Conservation (phyloP, 1,284 basidiomycete genomes). For the Malassezia dermatis region DNA sequence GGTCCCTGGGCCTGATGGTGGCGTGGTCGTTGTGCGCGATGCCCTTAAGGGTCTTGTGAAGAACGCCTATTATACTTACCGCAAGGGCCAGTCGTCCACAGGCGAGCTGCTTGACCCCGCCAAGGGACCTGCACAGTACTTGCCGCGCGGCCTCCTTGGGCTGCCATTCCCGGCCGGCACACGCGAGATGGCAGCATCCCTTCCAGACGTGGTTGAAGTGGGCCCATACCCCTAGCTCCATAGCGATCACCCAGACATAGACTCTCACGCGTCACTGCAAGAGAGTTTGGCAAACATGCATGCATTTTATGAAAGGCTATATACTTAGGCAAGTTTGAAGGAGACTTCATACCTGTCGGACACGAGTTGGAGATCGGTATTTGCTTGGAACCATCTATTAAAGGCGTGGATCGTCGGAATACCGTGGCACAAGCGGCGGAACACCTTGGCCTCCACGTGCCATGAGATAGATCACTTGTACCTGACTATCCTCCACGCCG, state of each 20-base stretch:
- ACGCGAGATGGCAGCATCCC: conserved; percentile 60
- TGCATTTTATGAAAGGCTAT: neutral
- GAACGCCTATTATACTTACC: conserved; percentile 37
- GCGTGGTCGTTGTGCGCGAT: conserved; percentile 48
- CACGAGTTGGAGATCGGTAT: no score
- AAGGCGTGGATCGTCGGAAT: no score
- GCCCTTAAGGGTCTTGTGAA: conserved; percentile 39
- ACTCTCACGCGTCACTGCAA: neutral
- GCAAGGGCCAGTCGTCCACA: conserved; percentile 36
- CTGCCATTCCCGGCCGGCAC: conserved; percentile 89
- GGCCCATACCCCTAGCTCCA: neutral
- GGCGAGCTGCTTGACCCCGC: conserved; percentile 61
- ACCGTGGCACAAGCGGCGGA: no score
- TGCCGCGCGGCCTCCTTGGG: conserved; percentile 69
- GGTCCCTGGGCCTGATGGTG: conserved; percentile 54
- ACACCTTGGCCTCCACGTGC: no score
- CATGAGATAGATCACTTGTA: no score
- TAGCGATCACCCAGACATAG: no score
- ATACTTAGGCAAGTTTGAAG: no score
- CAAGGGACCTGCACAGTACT: conserved; percentile 61
- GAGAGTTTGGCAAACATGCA: neutral
- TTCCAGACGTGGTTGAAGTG: conserved; percentile 38
- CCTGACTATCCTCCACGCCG: no score
- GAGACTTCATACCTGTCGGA: no score
- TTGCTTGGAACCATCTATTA: no score